Evolutionary conservation across 1,284 basidiomycete genomes (phyloP), one percentile per base, ranked within the genome.

Genomic region (Ceratobasidium sp.): DNA sequence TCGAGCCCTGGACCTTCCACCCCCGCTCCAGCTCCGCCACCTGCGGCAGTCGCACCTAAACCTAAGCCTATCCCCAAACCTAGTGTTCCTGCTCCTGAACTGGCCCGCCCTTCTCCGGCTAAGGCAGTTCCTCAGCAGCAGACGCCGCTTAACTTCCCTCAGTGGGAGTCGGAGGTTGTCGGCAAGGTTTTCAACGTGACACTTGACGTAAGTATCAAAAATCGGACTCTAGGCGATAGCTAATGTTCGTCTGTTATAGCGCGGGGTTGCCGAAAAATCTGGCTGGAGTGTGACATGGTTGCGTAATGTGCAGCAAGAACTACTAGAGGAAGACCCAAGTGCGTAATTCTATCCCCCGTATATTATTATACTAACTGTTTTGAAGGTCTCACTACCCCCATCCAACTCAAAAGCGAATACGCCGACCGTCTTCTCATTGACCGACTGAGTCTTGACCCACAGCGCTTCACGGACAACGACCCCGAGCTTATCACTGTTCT

Each of bases 391-490:
- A 73, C 76, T 76, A 77, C 75, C 62, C 78, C 81, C 26, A 78
- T 85, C 26, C 83, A 79, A 44, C 81, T 93, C 35, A 85, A 81
- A 57, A 82, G 80, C 23, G 88, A 90, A 63, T 85, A 92, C 59
- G 83, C 88, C 30, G 95, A 97, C 81, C 87, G 93, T 32, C 82
- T 97, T 7, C 84, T 99, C 72, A 95, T 98, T 75, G 87, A 95
- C 4, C 86, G 97, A 35, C 87, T 99, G 1, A 94, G 95, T 61
- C 82, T 98, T 23, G 89, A 97, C 79, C 88, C 93, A 0, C 83
- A 86, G 46, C 80, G 84, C 28, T 91, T 92, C 87, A 88, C 88
- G 38, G 92, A 95, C 78, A n/a, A n/a, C n/a, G 95, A 98, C 79
- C 82, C 92, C 3, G 93, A 96, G 59, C 91, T 88, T 77, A 82